These are phyloP conservation scores for Abortiporus biennis DNA, from an alignment of 1,284 basidiomycete genomes.

Conservation along the genomic window DNA sequence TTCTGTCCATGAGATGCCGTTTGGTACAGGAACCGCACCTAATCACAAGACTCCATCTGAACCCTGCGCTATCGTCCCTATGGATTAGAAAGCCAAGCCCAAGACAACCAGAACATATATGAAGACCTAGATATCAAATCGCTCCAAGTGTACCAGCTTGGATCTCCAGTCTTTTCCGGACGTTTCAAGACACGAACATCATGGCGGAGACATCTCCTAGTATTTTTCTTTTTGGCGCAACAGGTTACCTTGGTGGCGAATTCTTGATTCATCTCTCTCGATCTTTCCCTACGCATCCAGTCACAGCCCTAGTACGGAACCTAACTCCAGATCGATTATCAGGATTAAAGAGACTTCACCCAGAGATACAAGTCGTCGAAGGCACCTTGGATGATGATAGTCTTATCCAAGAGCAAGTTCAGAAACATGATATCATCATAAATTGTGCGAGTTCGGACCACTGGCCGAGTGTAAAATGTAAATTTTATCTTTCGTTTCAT, in stretches of 20 bases:
- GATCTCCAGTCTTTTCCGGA: too few species aligned
- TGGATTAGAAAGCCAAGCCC: too few species aligned
- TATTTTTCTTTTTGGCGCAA: slow-evolving; percentile 37
- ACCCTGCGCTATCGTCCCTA: too few species aligned
- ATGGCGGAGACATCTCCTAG: not conserved
- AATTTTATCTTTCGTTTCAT: slow-evolving; percentile 9
- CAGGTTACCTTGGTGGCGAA: slow-evolving; percentile 36
- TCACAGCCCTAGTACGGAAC: slow-evolving; percentile 31
- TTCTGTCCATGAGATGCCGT: too few species aligned
- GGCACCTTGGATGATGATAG: slow-evolving; percentile 30
- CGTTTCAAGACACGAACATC: too few species aligned
- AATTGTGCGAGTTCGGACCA: slow-evolving; percentile 37
- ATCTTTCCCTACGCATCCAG: slow-evolving; percentile 23
- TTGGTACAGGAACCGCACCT: too few species aligned
- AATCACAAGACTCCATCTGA: too few species aligned
- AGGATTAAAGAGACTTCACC: slow-evolving; percentile 24
- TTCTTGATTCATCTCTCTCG: slow-evolving; percentile 27
- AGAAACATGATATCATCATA: slow-evolving; percentile 29
- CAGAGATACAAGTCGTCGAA: slow-evolving; percentile 28
- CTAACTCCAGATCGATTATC: slow-evolving; percentile 23
- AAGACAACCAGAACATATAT: too few species aligned
- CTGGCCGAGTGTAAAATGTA: slow-evolving; percentile 27
- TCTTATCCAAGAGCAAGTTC: slow-evolving; percentile 28
- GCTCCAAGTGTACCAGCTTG: too few species aligned
- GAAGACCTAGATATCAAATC: too few species aligned